Percentiles rank a stretch among this genome's conserved stretches.
Evolutionary conservation across 2,329 filamentous ascomycete genomes (phyloP).

Genomic region (Cladosporium oxysporum): DNA sequence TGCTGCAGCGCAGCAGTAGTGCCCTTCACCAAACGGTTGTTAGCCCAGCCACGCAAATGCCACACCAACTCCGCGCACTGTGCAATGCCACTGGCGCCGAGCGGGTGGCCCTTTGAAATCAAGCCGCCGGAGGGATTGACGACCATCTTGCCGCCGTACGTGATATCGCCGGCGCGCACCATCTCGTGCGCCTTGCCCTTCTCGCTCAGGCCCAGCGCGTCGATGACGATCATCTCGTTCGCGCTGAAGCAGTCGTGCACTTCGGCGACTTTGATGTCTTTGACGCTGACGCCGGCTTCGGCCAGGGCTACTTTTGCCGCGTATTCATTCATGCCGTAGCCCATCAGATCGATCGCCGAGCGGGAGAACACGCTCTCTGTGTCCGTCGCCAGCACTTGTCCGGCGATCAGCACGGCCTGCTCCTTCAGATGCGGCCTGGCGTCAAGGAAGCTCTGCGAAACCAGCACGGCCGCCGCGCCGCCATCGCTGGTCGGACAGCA

Average conservation of each 20-base stretch:
- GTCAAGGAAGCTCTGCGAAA: slow-evolving; percentile 86
- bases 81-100: slow-evolving; percentile 90
- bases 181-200: slow-evolving; percentile 89
- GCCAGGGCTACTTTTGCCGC: slow-evolving; percentile 70
- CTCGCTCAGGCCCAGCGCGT: slow-evolving; percentile 75
- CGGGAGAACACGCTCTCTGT: slow-evolving; percentile 74
- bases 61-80: slow-evolving; percentile 94
- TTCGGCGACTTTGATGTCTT: slow-evolving; percentile 81
- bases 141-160: slow-evolving; percentile 78
- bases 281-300: slow-evolving; percentile 67
- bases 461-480: slow-evolving; percentile 82
- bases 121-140: slow-evolving; percentile 93
- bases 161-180: slow-evolving; percentile 84
- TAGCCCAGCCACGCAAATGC: slow-evolving; percentile 95
- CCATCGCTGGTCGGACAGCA: slow-evolving; percentile 97
- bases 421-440: slow-evolving; percentile 76
- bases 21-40: slow-evolving; percentile 72
- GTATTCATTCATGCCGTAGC: slow-evolving; percentile 77
- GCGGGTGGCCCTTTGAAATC: slow-evolving; percentile 93
- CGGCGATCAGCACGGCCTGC: slow-evolving; percentile 86
- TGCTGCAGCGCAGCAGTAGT: slow-evolving; percentile 82
- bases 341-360: slow-evolving; percentile 84
- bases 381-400: slow-evolving; percentile 86
- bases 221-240: slow-evolving; percentile 89
- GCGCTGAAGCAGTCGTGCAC: slow-evolving; percentile 96